Base-by-base conservation (phyloP, 2,329 filamentous ascomycete genomes). In the Penicillium aurantiogriseum region DNA sequence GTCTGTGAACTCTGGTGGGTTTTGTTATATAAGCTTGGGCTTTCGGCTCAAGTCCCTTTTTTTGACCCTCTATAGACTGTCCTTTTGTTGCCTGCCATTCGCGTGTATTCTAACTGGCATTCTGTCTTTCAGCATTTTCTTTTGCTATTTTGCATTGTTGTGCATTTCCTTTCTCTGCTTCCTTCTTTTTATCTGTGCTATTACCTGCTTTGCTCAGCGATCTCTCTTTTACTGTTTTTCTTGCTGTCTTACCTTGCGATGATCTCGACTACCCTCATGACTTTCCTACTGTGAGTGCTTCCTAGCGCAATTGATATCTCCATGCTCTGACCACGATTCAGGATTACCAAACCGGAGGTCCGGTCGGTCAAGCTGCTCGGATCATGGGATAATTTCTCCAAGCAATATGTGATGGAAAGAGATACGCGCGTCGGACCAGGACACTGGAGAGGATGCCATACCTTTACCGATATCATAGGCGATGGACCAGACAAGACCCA, bases 331-430 rank as follows among this genome's bases (percentile, higher is more conserved):
- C 29, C 33, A 11, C 58, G 73, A 70, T 57, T 9, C 43, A 76
- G 64, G 27, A 66, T 51, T 17, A 67, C 76, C 59, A 71, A 72
- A 48, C 72, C 76, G 35, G 69, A 74, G 39, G 72, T 76, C 47
- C 65, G 74, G 62, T 88, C 88, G 44, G 90, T 97, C 64, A 86
- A 90, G 70, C 83, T 97, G 45, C 82, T 94, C 67, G 93, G 93
- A 61, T 96, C 92, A 62, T 97, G 93, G 93, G 92, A 97, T 79
- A 96, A 96, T 79, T 97, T 97, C 77, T 81, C 83, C 59, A 86
- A 83, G 69, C 80, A 85, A 49, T 93, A 96, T 79, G 80, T 80
- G 45, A 92, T 97, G 87, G 86, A 93, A 72, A 85, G 87, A 67
- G 93, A 97, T 76, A 79, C 78, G 62, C 86, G 89, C 71, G 86